These are phyloP conservation scores for Chlorella vulgaris DNA, from an alignment of 139 green algal species.

Conservation along the genomic window DNA sequence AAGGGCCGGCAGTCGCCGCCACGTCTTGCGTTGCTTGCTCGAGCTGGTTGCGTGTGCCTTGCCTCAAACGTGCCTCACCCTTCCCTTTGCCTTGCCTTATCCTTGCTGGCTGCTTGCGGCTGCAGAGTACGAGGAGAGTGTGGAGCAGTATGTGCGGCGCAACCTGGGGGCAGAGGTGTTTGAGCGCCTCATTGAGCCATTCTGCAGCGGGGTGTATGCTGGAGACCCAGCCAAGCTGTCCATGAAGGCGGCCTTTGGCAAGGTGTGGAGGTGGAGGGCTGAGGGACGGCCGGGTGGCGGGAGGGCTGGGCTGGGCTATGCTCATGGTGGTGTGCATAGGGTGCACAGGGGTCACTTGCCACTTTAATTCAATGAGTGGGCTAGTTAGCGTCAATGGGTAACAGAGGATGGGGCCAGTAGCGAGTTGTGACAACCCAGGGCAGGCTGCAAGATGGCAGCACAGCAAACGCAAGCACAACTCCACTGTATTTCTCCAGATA, in stretches of 20 bases:
- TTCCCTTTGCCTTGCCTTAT: not conserved
- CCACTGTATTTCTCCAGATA: not conserved
- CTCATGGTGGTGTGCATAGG: too few relatives aligned
- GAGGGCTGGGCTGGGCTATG: too few relatives aligned
- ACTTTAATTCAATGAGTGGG: too few relatives aligned
- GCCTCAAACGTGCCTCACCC: not conserved
- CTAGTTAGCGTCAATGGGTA: too few relatives aligned
- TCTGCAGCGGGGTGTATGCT: constrained; percentile 98
- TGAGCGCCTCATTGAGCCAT: constrained; percentile 96
- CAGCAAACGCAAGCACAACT: not conserved
- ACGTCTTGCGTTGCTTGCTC: too few relatives aligned
- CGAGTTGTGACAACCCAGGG: too few relatives aligned
- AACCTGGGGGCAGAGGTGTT: constrained; percentile 98
- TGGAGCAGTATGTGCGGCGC: constrained; percentile 95
- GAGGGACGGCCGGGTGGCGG: too few relatives aligned
- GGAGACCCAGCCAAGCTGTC: constrained; percentile 95
- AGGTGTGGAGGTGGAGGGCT: constrained; percentile 55
- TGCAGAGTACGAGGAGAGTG: constrained; percentile 87
- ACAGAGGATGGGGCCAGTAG: too few relatives aligned
- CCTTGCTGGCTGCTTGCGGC: not conserved
- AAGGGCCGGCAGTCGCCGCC: too few relatives aligned
- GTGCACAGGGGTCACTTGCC: too few relatives aligned
- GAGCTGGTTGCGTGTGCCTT: too few relatives aligned
- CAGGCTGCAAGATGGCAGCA: too few relatives aligned
- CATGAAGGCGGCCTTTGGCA: constrained; percentile 97